Evolutionary conservation across 257 asterid genomes (phyloP).

Genomic region (Fraxinus quadrangulata): DNA sequence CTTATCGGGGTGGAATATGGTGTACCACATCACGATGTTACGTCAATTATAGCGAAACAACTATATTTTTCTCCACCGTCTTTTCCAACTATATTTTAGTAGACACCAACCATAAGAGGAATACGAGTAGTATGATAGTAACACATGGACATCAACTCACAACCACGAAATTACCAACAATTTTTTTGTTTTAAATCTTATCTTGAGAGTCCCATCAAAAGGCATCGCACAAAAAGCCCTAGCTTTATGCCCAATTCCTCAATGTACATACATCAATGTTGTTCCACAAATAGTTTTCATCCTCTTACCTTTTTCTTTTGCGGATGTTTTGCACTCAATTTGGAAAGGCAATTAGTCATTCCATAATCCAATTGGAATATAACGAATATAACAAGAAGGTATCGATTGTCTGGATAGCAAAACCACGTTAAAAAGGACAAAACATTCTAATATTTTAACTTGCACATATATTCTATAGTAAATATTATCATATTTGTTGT

Average conservation of each 20-base stretch:
- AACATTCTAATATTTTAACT: too few relatives aligned
- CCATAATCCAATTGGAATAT: slow-evolving; percentile 34
- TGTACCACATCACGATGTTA: background rate
- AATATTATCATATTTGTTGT: too few relatives aligned
- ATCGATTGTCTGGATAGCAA: slow-evolving; percentile 26
- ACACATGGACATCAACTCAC: slow-evolving; percentile 17
- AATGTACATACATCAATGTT: slow-evolving; percentile 43
- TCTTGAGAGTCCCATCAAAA: slow-evolving; percentile 42
- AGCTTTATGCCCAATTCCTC: slow-evolving; percentile 44
- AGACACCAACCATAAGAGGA: background rate
- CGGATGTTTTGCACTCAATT: slow-evolving; percentile 40
- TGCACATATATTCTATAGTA: background rate
- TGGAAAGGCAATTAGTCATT: slow-evolving; percentile 34
- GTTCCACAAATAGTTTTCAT: slow-evolving; percentile 51
- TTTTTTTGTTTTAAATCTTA: slow-evolving; percentile 16
- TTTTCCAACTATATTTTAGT: background rate
- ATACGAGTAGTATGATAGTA: background rate
- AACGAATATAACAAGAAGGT: slow-evolving; percentile 31
- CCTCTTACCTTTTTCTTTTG: slow-evolving; percentile 30
- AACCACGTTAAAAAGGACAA: background rate
- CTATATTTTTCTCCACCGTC: too few relatives aligned
- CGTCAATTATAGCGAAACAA: background rate
- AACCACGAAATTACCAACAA: slow-evolving; percentile 18
- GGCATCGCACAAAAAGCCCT: slow-evolving; percentile 44
- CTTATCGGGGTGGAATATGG: slow-evolving; percentile 2